phyloP scores from a whole-genome alignment of 495 filamentous ascomycete species.

The Aspergillus indologenus region DNA sequence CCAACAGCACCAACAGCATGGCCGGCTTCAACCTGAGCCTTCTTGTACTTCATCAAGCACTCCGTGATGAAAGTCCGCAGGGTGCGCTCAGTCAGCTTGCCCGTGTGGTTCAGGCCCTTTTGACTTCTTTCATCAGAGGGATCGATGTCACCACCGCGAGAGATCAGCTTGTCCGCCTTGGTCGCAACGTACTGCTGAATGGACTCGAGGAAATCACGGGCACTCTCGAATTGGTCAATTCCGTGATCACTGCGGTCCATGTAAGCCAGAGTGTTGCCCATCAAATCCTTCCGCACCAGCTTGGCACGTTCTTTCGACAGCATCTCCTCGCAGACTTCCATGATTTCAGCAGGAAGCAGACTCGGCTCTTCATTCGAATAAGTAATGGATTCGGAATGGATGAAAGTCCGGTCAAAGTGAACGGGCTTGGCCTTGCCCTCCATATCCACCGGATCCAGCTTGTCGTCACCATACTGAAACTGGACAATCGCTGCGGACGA shows the following conservation, averaged over 20 bases:
- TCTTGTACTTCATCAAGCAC: conserved; percentile 86
- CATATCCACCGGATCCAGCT: conserved; percentile 95
- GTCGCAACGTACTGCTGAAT: conserved; percentile 65
- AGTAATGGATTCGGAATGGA: conserved; percentile 73
- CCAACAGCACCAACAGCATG: conserved; percentile 97
- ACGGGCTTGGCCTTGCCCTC: conserved; percentile 92
- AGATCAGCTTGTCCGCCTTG: conserved; percentile 53
- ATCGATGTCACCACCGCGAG: conserved; percentile 38
- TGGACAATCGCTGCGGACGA: conserved; percentile 83
- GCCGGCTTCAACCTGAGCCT: conserved; percentile 84
- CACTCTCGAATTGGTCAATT: conserved; percentile 83
- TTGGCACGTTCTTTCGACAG: conserved; percentile 63
- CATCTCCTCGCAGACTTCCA: conserved; percentile 57
- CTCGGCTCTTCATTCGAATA: conserved; percentile 71
- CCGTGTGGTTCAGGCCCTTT: conserved; percentile 61
- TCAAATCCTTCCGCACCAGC: conserved; percentile 55
- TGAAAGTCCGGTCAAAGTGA: conserved; percentile 88
- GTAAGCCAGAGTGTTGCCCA: conserved; percentile 55
- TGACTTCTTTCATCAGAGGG: conserved; percentile 36
- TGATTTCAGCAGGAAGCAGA: conserved; percentile 72
- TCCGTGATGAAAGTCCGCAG: conserved; percentile 72
- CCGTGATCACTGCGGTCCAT: conserved; percentile 60
- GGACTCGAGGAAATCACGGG: conserved; percentile 73
- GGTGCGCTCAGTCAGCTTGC: conserved; percentile 73
- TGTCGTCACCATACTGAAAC: conserved; percentile 95